These are phyloP conservation scores for Lyophyllum decastes DNA, from an alignment of 768 basidiomycete genomes.

Conservation along the genomic window DNA sequence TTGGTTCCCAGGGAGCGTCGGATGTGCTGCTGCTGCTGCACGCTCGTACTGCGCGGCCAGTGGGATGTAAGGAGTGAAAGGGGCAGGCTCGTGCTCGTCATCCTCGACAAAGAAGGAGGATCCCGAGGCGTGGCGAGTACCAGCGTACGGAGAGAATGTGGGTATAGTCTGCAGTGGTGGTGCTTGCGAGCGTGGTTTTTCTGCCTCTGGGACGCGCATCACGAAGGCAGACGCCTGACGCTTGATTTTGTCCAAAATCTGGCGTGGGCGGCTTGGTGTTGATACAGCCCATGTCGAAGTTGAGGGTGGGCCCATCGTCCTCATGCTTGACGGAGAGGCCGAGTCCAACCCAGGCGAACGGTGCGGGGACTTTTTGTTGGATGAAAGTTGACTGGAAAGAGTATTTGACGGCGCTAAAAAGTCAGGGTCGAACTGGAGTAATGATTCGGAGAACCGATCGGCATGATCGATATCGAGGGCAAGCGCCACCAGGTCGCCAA, in stretches of 20 bases:
- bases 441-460: constrained; percentile 20
- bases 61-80: constrained; percentile 17
- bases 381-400: background rate
- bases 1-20: background rate
- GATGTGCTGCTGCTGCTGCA: background rate
- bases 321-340: constrained; percentile 2
- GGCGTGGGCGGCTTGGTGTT: constrained; percentile 16
- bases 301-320: background rate
- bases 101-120: constrained; percentile 10
- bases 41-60: constrained; percentile 18
- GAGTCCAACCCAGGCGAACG: background rate
- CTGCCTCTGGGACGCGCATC: constrained; percentile 4
- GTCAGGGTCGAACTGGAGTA: constrained; percentile 19
- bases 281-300: background rate
- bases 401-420: constrained; percentile 4
- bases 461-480: constrained; percentile 14
- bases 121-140: background rate
- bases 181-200: constrained; percentile 5
- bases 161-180: constrained; percentile 6
- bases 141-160: constrained; percentile 10
- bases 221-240: constrained; percentile 20
- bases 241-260: constrained; percentile 18
- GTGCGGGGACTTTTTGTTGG: background rate
- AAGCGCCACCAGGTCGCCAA: constrained; percentile 21
- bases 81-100: background rate